Percentiles rank a stretch among this genome's conserved stretches.
phyloP scores from a whole-genome alignment of 2,329 filamentous ascomycete genomes.

The Trichoderma afroharzianum region DNA sequence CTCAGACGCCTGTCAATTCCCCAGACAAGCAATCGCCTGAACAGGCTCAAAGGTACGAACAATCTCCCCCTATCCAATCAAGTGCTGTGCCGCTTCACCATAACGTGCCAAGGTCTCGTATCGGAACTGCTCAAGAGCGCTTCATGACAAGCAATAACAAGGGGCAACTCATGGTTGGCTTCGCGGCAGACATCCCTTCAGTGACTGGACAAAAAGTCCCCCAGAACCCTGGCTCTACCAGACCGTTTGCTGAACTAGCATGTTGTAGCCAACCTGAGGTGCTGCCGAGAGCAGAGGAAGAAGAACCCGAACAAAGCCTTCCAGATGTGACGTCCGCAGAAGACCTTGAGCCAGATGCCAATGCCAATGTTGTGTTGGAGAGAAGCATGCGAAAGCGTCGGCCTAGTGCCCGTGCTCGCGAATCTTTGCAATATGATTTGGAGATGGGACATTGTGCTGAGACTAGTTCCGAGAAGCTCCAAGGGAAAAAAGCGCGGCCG shows the following conservation, averaged over 20 bases:
- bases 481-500: not conserved
- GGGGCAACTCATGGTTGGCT: constrained; percentile 11
- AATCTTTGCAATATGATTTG: constrained; percentile 2
- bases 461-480: not conserved
- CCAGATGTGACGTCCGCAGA: not conserved
- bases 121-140: constrained; percentile 8
- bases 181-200: not conserved
- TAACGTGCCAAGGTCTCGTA: constrained; percentile 3
- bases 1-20: not conserved
- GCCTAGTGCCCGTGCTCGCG: constrained; percentile 8
- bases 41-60: not conserved
- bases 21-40: not conserved
- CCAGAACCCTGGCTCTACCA: constrained; percentile 1
- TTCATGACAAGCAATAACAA: constrained; percentile 14
- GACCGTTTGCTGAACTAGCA: not conserved
- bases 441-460: constrained; percentile 5
- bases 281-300: constrained; percentile 2
- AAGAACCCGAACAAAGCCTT: not conserved
- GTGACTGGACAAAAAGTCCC: not conserved
- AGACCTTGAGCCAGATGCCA: not conserved
- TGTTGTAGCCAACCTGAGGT: not conserved
- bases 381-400: constrained; percentile 4
- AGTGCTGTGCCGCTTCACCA: not conserved
- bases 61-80: not conserved
- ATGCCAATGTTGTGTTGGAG: not conserved